These are phyloP conservation scores for Periconia sp. DNA, from an alignment of 2,329 filamentous ascomycete genomes.

Conservation along the genomic window DNA sequence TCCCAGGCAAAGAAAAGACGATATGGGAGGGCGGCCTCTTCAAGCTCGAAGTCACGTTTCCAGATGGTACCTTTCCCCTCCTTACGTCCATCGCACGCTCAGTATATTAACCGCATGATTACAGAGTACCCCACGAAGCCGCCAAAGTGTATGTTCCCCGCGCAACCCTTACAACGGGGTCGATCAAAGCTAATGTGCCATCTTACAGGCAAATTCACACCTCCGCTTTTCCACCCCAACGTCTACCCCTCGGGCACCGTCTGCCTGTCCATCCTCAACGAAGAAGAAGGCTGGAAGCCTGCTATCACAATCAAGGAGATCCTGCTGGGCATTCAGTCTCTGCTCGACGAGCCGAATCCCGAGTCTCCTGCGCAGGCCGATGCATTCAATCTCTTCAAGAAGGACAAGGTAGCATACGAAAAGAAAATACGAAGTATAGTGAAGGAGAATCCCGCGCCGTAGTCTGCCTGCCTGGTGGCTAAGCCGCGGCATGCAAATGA, in stretches of 20 bases:
- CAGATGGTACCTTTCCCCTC: conserved; percentile 70
- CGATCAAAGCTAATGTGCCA: conserved; percentile 8
- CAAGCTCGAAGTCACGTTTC: conserved; percentile 91
- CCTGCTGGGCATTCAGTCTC: conserved; percentile 90
- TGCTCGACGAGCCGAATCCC: conserved; percentile 95
- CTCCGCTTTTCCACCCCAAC: conserved; percentile 96
- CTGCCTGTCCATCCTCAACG: conserved; percentile 95
- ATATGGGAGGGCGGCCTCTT: conserved; percentile 98
- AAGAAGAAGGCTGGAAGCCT: conserved; percentile 98
- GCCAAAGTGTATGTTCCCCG: conserved; percentile 79
- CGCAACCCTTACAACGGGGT: background rate
- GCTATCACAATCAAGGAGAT: conserved; percentile 99
- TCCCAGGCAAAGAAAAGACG: conserved; percentile 95
- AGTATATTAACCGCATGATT: conserved; percentile 6
- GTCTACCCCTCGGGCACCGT: conserved; percentile 98
- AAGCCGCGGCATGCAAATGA: too few species aligned
- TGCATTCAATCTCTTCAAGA: conserved; percentile 96
- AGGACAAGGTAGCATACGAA: conserved; percentile 86
- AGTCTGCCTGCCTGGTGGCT: too few species aligned
- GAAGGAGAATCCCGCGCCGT: conserved; percentile 83
- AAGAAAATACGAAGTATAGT: conserved; percentile 86
- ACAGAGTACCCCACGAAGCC: conserved; percentile 98
- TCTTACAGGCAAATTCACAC: conserved; percentile 85
- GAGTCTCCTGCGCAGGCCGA: conserved; percentile 97
- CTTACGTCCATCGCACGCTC: background rate